Base-by-base conservation (phyloP, 257 asterid species). In the Solanum ossicruentum region DNA sequence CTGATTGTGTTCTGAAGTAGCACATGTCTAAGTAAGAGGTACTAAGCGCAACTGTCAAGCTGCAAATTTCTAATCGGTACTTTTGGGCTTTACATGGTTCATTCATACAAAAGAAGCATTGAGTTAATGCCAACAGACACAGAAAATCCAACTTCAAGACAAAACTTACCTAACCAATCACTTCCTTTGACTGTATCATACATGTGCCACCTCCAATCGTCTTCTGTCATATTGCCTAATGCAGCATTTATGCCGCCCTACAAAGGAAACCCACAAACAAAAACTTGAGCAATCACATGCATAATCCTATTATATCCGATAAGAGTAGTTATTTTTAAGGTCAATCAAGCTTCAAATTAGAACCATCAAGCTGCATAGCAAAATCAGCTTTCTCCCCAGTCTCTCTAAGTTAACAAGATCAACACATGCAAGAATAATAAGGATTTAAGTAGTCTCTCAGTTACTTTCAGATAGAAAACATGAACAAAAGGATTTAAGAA, bases 131-230 rank as follows among this genome's bases (percentile, higher is more conserved):
- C 61, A 51, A 26, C 47, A 58, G 20, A 49, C 47, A 67, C 17
- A 11, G 58, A 49, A 57, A 73, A 67, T 69, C 67, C 71, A 69
- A 49, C 78, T 79, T 80, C 28, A 20, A 10, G 56, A 84, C 58
- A 47, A 67, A 83, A 60, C 85, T 36, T 90, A 96, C 99, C 99
- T 89, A 96, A 88, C 99, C 99, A 96, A 84, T 96, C 99, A 49
- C 97, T 95, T 89, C 99, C 99, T 87, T 96, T 96, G 47, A 96
- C 99, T 21, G 98, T 96, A 85, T 95, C 99, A 87, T 96, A 96
- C 99, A 96, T 95, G 91, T 95, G 98, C 99, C 99, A 96, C 91
- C 99, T 92, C 99, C 99, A 96, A 89, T 96, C 98, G 89, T 96
- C 99, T 90, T 96, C 98, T 1, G 94, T 55, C 99, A 96, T 96